phyloP scores from a whole-genome alignment of 2,329 filamentous ascomycete species.

The Hypomyces perniciosus region DNA sequence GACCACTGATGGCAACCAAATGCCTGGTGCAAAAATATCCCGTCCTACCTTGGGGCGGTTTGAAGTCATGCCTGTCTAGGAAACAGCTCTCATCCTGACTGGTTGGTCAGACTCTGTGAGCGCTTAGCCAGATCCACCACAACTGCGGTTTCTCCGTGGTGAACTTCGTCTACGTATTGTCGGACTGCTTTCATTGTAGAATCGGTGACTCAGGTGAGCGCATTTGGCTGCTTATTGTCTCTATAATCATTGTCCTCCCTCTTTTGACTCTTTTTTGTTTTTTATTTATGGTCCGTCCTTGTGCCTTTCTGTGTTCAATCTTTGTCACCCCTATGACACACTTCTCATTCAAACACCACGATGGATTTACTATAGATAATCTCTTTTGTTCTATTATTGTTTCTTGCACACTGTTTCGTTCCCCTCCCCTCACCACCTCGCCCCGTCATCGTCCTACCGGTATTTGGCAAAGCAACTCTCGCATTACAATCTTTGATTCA shows the following conservation, averaged over 20 bases:
- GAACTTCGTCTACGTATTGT: not conserved
- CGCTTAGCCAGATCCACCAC: constrained; percentile 7
- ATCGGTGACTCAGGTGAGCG: not conserved
- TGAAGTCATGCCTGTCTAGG: constrained; percentile 5
- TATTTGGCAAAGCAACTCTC: too few species aligned
- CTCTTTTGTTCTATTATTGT: not conserved
- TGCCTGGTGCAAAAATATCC: not conserved
- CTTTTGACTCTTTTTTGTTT: not conserved
- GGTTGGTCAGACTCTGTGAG: constrained; percentile 1
- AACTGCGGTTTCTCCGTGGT: not conserved
- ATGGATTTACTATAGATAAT: not conserved
- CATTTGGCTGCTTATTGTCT: not conserved
- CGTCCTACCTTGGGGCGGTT: not conserved
- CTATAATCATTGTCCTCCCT: not conserved
- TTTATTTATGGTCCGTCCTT: constrained; percentile 3
- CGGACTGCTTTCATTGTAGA: not conserved
- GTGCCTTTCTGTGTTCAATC: constrained; percentile 6
- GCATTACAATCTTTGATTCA: too few species aligned
- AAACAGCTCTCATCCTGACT: constrained; percentile 1
- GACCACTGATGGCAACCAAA: not conserved
- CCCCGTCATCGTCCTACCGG: too few species aligned
- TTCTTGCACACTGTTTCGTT: not conserved
- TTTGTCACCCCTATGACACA: constrained; percentile 1
- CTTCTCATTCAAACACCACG: not conserved
- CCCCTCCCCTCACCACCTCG: not conserved